These are phyloP conservation scores for Magnaporthales sp. DNA, from an alignment of 2,329 filamentous ascomycete genomes.

Conservation along the genomic window DNA sequence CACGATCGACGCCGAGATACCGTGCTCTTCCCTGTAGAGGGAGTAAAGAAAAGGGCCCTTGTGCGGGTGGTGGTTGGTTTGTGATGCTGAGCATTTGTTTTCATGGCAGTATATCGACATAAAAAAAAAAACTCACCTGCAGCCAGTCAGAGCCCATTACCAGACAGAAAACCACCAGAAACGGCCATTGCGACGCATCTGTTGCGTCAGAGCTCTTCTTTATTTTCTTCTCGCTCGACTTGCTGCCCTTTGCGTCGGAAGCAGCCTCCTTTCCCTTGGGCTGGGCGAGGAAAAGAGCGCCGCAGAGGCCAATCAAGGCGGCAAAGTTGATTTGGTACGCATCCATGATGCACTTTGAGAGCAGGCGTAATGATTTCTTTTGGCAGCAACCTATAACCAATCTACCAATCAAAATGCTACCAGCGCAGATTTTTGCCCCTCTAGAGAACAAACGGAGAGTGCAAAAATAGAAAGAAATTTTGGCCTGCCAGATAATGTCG, in stretches of 20 bases:
- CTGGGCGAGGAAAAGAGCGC: constrained; percentile 16
- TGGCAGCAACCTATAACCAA: too few species aligned
- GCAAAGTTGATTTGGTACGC: constrained; percentile 25
- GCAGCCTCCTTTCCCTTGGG: background rate
- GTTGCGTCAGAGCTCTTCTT: background rate
- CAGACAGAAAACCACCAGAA: constrained; percentile 35
- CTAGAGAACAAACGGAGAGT: background rate
- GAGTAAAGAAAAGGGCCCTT: constrained; percentile 26
- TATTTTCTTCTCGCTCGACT: background rate
- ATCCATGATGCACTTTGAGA: constrained; percentile 13
- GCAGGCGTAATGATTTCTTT: too few species aligned
- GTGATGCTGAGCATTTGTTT: too few species aligned
- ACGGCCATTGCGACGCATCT: constrained; percentile 19
- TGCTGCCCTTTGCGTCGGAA: background rate
- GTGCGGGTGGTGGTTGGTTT: background rate
- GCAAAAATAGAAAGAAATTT: background rate
- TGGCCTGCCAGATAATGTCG: background rate
- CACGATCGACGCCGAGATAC: constrained; percentile 19
- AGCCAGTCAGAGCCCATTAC: constrained; percentile 44
- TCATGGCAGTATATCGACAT: background rate
- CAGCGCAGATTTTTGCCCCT: background rate
- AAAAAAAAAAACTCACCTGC: constrained; percentile 23
- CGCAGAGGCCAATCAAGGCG: constrained; percentile 22
- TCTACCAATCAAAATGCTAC: background rate
- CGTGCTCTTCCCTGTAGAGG: constrained; percentile 24